A percentile compares a stretch with the other conserved stretches of the same genome.
phyloP scores from a whole-genome alignment of 2,329 filamentous ascomycete species.

The Colletotrichum sp. region DNA sequence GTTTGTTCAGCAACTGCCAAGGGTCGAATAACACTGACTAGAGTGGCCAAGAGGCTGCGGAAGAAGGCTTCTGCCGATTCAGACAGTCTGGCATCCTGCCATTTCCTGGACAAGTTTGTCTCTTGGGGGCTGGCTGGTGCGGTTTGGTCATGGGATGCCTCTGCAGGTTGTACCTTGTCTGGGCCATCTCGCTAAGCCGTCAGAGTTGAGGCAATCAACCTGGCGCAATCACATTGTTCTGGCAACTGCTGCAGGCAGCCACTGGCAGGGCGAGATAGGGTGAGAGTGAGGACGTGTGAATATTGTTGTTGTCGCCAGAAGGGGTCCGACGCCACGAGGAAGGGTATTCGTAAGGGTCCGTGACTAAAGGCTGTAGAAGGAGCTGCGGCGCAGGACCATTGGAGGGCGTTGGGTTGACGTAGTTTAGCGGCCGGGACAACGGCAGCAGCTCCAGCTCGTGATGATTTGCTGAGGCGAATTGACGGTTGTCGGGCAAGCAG shows the following conservation, averaged over 20 bases:
- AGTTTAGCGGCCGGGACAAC: not conserved
- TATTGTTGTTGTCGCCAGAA: not conserved
- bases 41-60: not conserved
- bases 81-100: not conserved
- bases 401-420: not conserved
- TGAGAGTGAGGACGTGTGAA: not conserved
- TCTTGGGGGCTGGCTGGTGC: not conserved
- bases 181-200: not conserved
- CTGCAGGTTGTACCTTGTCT: not conserved
- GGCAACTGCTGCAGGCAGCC: not conserved
- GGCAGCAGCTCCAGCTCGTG: not conserved
- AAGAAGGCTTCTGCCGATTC: not conserved
- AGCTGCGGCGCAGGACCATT: not conserved
- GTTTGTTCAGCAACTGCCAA: not conserved
- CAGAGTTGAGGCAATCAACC: constrained; percentile 1
- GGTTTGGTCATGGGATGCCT: not conserved
- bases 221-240: not conserved
- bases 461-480: not conserved
- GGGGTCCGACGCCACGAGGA: not conserved
- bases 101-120: not conserved
- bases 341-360: not conserved
- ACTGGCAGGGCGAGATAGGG: not conserved
- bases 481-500: not conserved
- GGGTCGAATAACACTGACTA: not conserved
- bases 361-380: not conserved